These are phyloP conservation scores for Podila minutissima DNA, from an alignment of 192 early-diverging fungal genomes.

Conservation along the genomic window DNA sequence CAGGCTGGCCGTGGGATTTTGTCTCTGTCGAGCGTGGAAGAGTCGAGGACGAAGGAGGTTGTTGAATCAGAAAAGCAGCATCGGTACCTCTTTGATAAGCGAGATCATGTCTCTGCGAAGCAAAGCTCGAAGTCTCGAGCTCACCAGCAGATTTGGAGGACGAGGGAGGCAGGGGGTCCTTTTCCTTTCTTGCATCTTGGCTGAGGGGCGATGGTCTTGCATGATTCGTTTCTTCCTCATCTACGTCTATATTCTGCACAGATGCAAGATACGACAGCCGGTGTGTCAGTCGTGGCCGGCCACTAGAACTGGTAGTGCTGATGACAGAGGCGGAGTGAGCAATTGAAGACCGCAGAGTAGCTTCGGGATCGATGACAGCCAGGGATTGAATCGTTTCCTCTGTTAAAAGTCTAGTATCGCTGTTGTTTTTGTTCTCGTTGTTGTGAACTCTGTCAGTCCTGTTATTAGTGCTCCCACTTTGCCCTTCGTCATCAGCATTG, in stretches of 20 bases:
- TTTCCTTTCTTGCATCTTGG: not conserved
- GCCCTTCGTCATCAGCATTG: not conserved
- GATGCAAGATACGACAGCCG: slow-evolving; percentile 35
- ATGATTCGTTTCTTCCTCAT: not conserved
- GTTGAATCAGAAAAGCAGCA: not conserved
- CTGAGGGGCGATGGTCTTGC: not conserved
- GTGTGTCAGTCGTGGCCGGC: slow-evolving; percentile 17
- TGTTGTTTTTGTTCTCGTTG: not conserved
- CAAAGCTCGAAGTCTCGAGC: no score
- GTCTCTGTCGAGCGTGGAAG: not conserved
- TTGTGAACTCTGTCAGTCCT: not conserved
- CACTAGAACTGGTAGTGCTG: slow-evolving; percentile 13
- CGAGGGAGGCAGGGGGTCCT: not conserved
- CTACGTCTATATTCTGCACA: slow-evolving; percentile 3
- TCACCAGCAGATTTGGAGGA: not conserved
- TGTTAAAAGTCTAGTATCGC: not conserved
- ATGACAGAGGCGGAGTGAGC: slow-evolving; percentile 9
- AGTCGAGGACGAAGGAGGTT: not conserved
- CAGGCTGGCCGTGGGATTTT: not conserved
- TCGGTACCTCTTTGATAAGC: not conserved
- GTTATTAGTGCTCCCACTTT: not conserved
- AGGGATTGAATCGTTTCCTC: not conserved
- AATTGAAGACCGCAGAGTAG: not conserved
- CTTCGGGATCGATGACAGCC: not conserved
- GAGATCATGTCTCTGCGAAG: no score